Evolutionary conservation across 2,329 filamentous ascomycete genomes (phyloP).

Genomic region (Alternaria solani): DNA sequence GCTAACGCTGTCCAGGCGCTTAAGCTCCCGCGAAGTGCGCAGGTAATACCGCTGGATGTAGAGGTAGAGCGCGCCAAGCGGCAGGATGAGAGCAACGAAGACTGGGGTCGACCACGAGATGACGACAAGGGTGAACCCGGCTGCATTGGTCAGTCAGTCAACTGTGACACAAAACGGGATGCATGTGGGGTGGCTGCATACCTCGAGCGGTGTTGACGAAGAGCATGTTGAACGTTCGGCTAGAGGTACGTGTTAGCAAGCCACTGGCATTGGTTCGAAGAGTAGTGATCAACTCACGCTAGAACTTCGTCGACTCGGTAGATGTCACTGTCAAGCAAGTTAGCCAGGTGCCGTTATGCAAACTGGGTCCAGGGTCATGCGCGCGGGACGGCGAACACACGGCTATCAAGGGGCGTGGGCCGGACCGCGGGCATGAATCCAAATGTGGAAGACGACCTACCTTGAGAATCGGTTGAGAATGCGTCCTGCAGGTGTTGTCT

Average conservation of each 20-base stretch:
- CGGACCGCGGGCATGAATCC: conserved; percentile 11
- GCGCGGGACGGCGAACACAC: neutral
- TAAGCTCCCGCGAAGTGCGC: conserved; percentile 92
- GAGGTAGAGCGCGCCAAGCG: conserved; percentile 81
- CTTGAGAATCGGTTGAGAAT: conserved; percentile 97
- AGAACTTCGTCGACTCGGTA: conserved; percentile 90
- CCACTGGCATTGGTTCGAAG: neutral
- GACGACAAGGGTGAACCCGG: conserved; percentile 81
- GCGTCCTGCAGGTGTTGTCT: conserved; percentile 94
- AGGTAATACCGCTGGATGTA: conserved; percentile 98
- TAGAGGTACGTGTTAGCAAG: conserved; percentile 42
- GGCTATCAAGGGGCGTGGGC: conserved; percentile 11
- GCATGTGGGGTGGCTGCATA: conserved; percentile 40
- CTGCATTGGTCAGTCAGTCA: conserved; percentile 44
- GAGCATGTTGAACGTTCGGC: conserved; percentile 93
- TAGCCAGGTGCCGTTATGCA: conserved; percentile 20
- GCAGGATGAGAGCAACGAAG: conserved; percentile 82
- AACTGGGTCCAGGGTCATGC: neutral
- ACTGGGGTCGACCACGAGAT: conserved; percentile 83
- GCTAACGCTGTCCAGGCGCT: conserved; percentile 93
- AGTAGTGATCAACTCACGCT: conserved; percentile 60
- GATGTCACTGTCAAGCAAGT: conserved; percentile 65
- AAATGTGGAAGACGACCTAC: conserved; percentile 56
- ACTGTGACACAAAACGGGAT: conserved; percentile 21
- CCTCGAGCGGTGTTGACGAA: conserved; percentile 60